A percentile compares a stretch with the other conserved stretches of the same genome.
Conservation (phyloP, 2,329 filamentous ascomycete genomes). For the Stemphylium vesicarium region DNA sequence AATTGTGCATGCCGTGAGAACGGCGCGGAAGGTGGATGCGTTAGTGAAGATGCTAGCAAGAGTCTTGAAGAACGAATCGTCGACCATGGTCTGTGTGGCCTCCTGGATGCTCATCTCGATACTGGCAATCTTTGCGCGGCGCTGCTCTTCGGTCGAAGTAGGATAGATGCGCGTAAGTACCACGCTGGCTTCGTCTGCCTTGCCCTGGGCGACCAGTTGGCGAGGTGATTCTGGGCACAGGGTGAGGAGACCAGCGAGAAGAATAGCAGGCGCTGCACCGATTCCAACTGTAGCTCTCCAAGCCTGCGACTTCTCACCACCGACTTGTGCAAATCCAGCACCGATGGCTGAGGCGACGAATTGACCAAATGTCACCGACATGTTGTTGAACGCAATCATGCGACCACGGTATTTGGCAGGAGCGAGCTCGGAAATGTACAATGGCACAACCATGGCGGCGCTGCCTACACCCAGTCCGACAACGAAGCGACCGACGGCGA, state of each 20-base stretch:
- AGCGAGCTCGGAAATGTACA: slow-evolving; percentile 40
- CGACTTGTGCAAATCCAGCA: slow-evolving; percentile 45
- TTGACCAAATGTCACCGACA: slow-evolving; percentile 41
- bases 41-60: slow-evolving; percentile 44
- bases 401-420: slow-evolving; percentile 44
- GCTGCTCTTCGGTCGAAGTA: slow-evolving; percentile 33
- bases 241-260: slow-evolving; percentile 43
- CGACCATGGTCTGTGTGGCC: slow-evolving; percentile 37
- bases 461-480: slow-evolving; percentile 41
- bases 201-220: slow-evolving; percentile 47
- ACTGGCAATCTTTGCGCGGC: slow-evolving; percentile 32
- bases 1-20: slow-evolving; percentile 45
- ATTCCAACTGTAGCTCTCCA: slow-evolving; percentile 49
- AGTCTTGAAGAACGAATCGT: slow-evolving; percentile 41
- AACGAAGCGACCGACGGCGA: slow-evolving; percentile 39
- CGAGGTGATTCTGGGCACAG: slow-evolving; percentile 48
- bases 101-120: slow-evolving; percentile 44
- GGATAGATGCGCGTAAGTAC: slow-evolving; percentile 46
- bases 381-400: slow-evolving; percentile 48
- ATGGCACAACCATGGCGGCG: slow-evolving; percentile 41
- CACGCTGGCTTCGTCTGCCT: slow-evolving; percentile 31
- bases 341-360: slow-evolving; percentile 42
- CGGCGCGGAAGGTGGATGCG: slow-evolving; percentile 42
- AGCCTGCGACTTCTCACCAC: slow-evolving; percentile 21
- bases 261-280: slow-evolving; percentile 45